Percentiles rank a stretch among this genome's conserved stretches.
phyloP scores from a whole-genome alignment of 2,329 filamentous ascomycete species.

The Dactylellina parvicollis region DNA sequence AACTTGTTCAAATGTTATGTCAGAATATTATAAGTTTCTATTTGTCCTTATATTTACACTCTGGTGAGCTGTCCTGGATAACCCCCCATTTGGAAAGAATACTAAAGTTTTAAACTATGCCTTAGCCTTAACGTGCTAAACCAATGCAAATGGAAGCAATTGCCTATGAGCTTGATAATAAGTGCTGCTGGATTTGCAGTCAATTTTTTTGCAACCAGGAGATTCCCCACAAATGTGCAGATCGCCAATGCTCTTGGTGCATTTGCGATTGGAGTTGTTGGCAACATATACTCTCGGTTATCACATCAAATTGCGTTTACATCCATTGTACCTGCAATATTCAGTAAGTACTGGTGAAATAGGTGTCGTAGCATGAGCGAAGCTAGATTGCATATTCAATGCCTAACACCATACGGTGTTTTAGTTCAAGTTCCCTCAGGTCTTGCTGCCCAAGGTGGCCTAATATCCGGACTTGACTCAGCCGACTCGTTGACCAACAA shows the following conservation, averaged over 20 bases:
- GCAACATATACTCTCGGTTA: conserved; percentile 79
- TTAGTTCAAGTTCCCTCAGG: conserved; percentile 71
- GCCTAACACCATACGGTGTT: not conserved
- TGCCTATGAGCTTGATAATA: conserved; percentile 79
- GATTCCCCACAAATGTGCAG: conserved; percentile 75
- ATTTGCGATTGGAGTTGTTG: conserved; percentile 77
- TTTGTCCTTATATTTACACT: conserved; percentile 79
- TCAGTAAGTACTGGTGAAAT: conserved; percentile 60
- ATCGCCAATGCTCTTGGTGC: conserved; percentile 82
- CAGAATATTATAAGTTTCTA: conserved; percentile 70
- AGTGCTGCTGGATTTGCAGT: conserved; percentile 78
- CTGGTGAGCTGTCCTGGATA: conserved; percentile 59
- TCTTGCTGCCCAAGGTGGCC: conserved; percentile 70
- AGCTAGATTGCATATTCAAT: not conserved
- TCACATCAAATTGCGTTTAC: conserved; percentile 84
- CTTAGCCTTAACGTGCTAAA: conserved; percentile 76
- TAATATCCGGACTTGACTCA: conserved; percentile 69
- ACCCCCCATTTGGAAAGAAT: not conserved
- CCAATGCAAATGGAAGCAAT: conserved; percentile 81
- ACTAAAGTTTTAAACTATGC: not conserved
- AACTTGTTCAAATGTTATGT: conserved; percentile 65
- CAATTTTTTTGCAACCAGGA: conserved; percentile 75
- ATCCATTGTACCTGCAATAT: conserved; percentile 86
- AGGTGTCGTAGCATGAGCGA: not conserved
- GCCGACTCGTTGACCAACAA: conserved; percentile 63